Conservation (phyloP, 1,139 yeast species). For the Petasospora fabianii region DNA sequence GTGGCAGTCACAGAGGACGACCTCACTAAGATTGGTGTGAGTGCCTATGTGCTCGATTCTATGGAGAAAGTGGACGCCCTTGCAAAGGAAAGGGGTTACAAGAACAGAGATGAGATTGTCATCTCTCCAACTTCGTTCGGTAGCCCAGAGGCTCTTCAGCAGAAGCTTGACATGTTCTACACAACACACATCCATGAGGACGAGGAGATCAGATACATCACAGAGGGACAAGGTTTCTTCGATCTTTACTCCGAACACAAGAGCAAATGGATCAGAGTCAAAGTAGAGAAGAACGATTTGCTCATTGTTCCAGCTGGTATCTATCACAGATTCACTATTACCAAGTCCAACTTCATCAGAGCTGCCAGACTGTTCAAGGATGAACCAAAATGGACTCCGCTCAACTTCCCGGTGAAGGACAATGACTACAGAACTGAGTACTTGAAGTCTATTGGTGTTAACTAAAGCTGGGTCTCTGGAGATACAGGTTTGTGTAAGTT, state of each 20-base stretch:
- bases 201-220: conserved; percentile 88
- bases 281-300: conserved; percentile 62
- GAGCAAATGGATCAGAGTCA: conserved; percentile 78
- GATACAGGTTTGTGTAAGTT: too few relatives aligned
- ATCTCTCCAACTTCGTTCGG: conserved; percentile 62
- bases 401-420: conserved; percentile 59
- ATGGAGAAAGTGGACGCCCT: conserved; percentile 58
- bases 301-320: conserved; percentile 85
- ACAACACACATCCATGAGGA: conserved; percentile 94
- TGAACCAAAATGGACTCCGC: conserved; percentile 95
- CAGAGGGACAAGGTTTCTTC: conserved; percentile 90
- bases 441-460: conserved; percentile 27
- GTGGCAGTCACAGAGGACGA: conserved; percentile 44
- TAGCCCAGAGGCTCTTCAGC: conserved; percentile 58
- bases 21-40: conserved; percentile 63
- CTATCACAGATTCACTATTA: conserved; percentile 84
- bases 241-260: conserved; percentile 60
- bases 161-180: conserved; percentile 68
- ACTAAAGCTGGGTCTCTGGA: too few relatives aligned
- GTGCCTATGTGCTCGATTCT: conserved; percentile 53
- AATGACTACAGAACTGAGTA: conserved; percentile 41
- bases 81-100: conserved; percentile 69
- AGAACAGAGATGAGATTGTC: conserved; percentile 70
- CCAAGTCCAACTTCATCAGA: conserved; percentile 56
- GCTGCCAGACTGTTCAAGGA: conserved; percentile 87